Base-by-base conservation (phyloP, 2,329 filamentous ascomycete species). In the Endoconidiophora polonica region DNA sequence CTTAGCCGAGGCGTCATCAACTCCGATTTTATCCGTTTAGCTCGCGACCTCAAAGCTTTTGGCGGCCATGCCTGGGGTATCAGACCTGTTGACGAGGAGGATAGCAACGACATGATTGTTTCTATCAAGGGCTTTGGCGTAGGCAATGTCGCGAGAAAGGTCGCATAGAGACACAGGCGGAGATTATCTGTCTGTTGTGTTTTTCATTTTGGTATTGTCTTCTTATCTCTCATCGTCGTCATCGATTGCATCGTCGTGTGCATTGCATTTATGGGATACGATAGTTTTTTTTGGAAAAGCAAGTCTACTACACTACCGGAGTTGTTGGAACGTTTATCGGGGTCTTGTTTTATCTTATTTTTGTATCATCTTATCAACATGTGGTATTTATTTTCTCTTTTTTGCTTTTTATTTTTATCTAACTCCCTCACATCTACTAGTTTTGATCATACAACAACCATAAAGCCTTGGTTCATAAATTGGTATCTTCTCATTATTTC, bases 51-150 rank as follows among this genome's bases (percentile, higher is more conserved):
- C 57, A 82, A 79, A 61, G 80, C 75, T n/a, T 94, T 96, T 65
- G 90, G 90, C 26, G 83, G 84, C 41, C 87, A 83, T 57, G 86
- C 82, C 53, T 96, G 90, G 90, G 90, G 90, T 12, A 69, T 96
- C 59, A 73, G 88, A 59, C 85, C 90, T 56, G 79, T 76, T 10
- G 72, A 73, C 7, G 73, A 77, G 23, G 77, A 77, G 29, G 76
- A 81, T 41, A 77, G 77, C 33, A 74, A 67, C 16, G 84, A 94
- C 62, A 74, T 96, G 47, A 74, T 94, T 54, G 72, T 98, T 58
- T 93, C 86, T 57, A 83, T 98, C 41, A 94, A 96, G 60, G 91
- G 91, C 29, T 80, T 79, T 58, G 91, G 91, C 41, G 85, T 98
- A 53, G 91, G 91, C 26, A 98, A 96, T 62, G 84, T 96, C 45